Percentiles rank a stretch among this genome's conserved stretches.
Conservation (phyloP, 2,329 filamentous ascomycete genomes). For the Colletotrichum endophyticum region DNA sequence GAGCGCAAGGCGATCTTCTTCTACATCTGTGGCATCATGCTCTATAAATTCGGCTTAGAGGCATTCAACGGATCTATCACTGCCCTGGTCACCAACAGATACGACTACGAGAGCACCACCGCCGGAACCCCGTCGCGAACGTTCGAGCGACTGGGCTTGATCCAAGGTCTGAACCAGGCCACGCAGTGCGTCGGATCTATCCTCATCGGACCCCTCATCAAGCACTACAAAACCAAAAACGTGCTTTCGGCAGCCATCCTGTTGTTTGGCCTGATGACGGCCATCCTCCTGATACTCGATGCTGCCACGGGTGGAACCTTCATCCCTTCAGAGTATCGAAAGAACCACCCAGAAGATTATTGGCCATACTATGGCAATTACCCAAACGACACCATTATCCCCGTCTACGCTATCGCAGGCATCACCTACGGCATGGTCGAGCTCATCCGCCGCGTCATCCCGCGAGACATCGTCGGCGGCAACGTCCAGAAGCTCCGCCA, state of each 20-base stretch:
- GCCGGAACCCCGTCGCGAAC: conserved; percentile 28
- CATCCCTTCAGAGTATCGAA: conserved; percentile 28
- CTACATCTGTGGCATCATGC: conserved; percentile 55
- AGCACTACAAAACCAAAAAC: conserved; percentile 49
- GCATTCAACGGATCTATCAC: conserved; percentile 56
- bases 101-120: conserved; percentile 33
- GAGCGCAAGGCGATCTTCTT: conserved; percentile 51
- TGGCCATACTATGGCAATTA: conserved; percentile 52
- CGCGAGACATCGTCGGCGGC: conserved; percentile 55
- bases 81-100: conserved; percentile 53
- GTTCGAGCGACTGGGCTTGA: conserved; percentile 50
- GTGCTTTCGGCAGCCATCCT: conserved; percentile 48
- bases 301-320: conserved; percentile 52
- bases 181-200: conserved; percentile 56
- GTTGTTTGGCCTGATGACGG: conserved; percentile 50
- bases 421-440: conserved; percentile 55
- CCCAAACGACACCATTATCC: conserved; percentile 53
- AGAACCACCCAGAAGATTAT: conserved; percentile 36
- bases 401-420: conserved; percentile 48
- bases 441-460: conserved; percentile 54
- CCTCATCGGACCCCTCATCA: conserved; percentile 54
- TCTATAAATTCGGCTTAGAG: conserved; percentile 57
- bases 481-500: conserved; percentile 53
- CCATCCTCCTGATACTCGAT: conserved; percentile 52
- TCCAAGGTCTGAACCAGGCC: conserved; percentile 54